Base-by-base conservation (phyloP, 768 basidiomycete species). In the Pleurotus platypus region DNA sequence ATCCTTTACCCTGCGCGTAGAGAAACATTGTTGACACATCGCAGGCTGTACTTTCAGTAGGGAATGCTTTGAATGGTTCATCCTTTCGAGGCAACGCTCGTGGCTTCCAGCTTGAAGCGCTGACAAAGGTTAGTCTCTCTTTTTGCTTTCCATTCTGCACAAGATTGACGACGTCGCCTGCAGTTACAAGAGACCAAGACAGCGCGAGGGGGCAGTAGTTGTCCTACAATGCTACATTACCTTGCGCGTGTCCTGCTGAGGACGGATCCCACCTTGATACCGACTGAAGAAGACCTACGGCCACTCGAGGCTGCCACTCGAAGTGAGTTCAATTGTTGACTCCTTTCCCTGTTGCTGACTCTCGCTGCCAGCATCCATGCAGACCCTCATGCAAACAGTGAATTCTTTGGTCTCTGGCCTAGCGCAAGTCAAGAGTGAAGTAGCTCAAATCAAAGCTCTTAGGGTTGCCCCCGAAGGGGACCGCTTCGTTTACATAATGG, bases 171-270 rank as follows among this genome's bases (percentile, higher is more conserved):
- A 49, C 20, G 43, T 49, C 18, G 38, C 37, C 47, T 18, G 30
- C 60, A 96, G 94, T 71, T 94, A 72, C 87, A 84, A 65, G 92
- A 94, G 62, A 94, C 87, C 6, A 91, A 83, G 70, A 90, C 91
- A 0, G 83, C 81, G 0, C 86, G 82, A 57, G 82, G 81, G 0
- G 81, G 82, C 0, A 49, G 82, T 0, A 83, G 83, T 5, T 95
- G 92, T 61, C 92, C 94, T 0, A 96, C 93, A 0, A 74, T 98
- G n/a, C 76, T 97, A 11, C 94, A 96, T 68, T 96, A 93, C 66
- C 68, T 96, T n/a, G 92, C 90, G 11, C 80, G 82, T 47, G 79
- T 90, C 5, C 75, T 96, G 13, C 63, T 90, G 57, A 80, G 86
- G 27, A 79, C 78, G 5, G 86, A 94, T 64, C 80, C 88, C 0